Conservation (phyloP, 106 monocot species). For the Dendrobium nobile region DNA sequence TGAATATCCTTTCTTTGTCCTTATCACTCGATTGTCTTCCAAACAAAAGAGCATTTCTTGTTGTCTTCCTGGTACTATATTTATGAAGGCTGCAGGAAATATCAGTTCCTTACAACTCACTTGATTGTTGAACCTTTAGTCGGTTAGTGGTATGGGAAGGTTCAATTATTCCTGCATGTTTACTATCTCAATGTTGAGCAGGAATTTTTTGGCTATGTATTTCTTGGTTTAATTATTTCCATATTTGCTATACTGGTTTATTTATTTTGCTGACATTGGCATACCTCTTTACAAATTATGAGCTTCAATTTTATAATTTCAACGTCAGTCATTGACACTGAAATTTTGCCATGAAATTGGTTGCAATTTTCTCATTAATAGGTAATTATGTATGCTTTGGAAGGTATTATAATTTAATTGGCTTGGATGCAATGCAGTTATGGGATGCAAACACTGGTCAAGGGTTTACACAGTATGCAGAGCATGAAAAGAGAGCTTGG, state of each 20-base stretch:
- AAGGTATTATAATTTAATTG: slow-evolving; percentile 24
- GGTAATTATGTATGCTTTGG: slow-evolving; percentile 5
- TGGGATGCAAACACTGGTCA: slow-evolving; percentile 97
- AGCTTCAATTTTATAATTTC: not conserved
- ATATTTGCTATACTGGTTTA: too few relatives aligned
- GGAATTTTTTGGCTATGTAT: not conserved
- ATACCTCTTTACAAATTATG: not conserved
- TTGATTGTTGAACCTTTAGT: not conserved
- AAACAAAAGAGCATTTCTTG: not conserved
- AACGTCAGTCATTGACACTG: not conserved
- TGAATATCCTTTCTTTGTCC: not conserved
- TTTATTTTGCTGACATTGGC: not conserved
- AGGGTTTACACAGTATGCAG: slow-evolving; percentile 55
- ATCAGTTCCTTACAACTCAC: not conserved
- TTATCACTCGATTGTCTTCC: not conserved
- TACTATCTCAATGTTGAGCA: not conserved
- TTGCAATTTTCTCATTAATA: not conserved
- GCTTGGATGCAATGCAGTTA: slow-evolving; percentile 49
- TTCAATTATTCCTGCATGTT: not conserved
- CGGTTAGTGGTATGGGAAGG: not conserved
- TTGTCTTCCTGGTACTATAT: not conserved
- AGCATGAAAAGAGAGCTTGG: slow-evolving; percentile 92
- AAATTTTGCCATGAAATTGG: not conserved
- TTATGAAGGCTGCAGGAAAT: not conserved
- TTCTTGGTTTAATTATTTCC: not conserved